phyloP scores from a whole-genome alignment of 2,329 filamentous ascomycete genomes.

The Trichoderma sp. region DNA sequence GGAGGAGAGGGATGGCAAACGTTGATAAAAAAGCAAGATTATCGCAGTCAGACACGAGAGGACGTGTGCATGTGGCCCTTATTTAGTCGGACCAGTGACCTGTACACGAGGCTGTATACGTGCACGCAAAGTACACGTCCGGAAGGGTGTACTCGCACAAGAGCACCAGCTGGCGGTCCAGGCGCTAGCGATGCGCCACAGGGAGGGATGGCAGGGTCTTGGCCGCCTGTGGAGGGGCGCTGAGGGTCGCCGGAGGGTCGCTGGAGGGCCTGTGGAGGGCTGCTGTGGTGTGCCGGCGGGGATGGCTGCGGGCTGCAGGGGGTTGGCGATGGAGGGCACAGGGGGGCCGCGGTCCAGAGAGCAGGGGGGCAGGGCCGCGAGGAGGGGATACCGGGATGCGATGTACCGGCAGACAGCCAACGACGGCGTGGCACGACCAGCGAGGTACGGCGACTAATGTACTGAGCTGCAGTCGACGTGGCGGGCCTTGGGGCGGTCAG shows the following conservation, averaged over 20 bases:
- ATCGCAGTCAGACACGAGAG: slow-evolving; percentile 33
- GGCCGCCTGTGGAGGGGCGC: no score
- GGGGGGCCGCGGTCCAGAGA: neutral
- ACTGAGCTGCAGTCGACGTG: slow-evolving; percentile 23
- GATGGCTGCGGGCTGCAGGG: slow-evolving; percentile 29
- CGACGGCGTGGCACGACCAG: slow-evolving; percentile 20
- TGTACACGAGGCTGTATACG: slow-evolving; percentile 46
- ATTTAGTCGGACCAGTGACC: slow-evolving; percentile 37
- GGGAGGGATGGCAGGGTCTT: slow-evolving; percentile 15
- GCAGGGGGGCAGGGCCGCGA: neutral
- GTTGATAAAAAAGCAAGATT: slow-evolving; percentile 28
- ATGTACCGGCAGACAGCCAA: slow-evolving; percentile 20
- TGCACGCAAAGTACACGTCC: slow-evolving; percentile 1
- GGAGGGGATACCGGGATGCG: slow-evolving; percentile 13
- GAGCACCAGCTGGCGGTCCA: slow-evolving; percentile 30
- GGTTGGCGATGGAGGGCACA: slow-evolving; percentile 20
- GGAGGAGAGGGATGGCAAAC: slow-evolving; percentile 22
- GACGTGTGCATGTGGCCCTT: slow-evolving; percentile 39
- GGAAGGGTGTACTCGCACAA: neutral
- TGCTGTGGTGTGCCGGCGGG: slow-evolving; percentile 24
- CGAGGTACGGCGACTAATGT: slow-evolving; percentile 3
- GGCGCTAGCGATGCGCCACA: slow-evolving; percentile 29
- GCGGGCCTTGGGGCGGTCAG: slow-evolving; percentile 25
- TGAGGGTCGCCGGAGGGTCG: no score
- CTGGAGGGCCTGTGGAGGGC: neutral